Evolutionary conservation across 2,329 filamentous ascomycete species (phyloP).

Genomic region (Coniochaeta sp.): DNA sequence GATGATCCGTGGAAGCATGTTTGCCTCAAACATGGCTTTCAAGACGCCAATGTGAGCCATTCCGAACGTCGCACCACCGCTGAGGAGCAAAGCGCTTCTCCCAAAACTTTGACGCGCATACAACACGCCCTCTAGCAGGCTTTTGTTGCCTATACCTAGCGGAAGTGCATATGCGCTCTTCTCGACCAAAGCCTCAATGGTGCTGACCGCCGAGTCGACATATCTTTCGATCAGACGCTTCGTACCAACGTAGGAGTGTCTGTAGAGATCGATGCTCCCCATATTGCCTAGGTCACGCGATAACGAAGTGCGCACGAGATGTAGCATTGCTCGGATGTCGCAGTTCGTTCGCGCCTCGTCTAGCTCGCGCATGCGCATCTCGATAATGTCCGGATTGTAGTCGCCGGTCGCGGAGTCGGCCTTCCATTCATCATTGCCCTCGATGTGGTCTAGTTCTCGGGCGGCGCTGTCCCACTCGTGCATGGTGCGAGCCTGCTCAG

Average conservation of each 20-base stretch:
- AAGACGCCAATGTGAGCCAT: slow-evolving; percentile 89
- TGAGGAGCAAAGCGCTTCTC: slow-evolving; percentile 74
- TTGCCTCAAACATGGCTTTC: slow-evolving; percentile 68
- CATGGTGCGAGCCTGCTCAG: slow-evolving; percentile 54
- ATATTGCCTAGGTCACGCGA: slow-evolving; percentile 79
- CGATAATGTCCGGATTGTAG: slow-evolving; percentile 64
- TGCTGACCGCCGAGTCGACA: slow-evolving; percentile 69
- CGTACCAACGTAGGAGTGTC: slow-evolving; percentile 76
- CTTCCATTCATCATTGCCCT: slow-evolving; percentile 81
- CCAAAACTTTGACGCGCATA: slow-evolving; percentile 73
- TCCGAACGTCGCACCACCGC: slow-evolving; percentile 81
- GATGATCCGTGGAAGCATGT: slow-evolving; percentile 75
- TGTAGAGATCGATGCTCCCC: slow-evolving; percentile 75
- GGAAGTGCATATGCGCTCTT: slow-evolving; percentile 39
- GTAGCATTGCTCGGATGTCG: slow-evolving; percentile 71
- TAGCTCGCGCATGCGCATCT: slow-evolving; percentile 62
- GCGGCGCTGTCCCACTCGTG: slow-evolving; percentile 71
- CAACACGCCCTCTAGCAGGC: slow-evolving; percentile 60
- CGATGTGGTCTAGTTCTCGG: slow-evolving; percentile 67
- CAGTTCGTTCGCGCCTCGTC: slow-evolving; percentile 65
- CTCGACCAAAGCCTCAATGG: slow-evolving; percentile 65
- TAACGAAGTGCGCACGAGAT: slow-evolving; percentile 71
- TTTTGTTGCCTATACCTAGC: slow-evolving; percentile 49
- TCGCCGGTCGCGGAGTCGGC: slow-evolving; percentile 51
- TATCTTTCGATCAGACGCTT: slow-evolving; percentile 84